phyloP scores from a whole-genome alignment of 2,329 filamentous ascomycete genomes.

The Talaromyces verruculosus region DNA sequence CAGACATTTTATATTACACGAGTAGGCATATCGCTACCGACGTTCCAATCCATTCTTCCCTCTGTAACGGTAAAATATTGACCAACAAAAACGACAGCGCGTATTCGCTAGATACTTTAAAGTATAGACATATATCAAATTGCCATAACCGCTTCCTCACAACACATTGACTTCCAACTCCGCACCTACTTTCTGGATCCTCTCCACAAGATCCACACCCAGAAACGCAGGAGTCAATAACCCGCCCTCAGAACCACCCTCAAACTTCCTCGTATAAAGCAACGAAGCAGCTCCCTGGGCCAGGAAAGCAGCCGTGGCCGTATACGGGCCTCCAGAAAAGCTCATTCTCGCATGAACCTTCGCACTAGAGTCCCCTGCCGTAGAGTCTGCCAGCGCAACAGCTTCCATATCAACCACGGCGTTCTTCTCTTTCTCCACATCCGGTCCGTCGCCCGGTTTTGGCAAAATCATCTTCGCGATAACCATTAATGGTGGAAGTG shows the following conservation, averaged over 20 bases:
- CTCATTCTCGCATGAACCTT: neutral
- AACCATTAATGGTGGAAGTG: neutral
- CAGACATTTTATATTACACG: neutral
- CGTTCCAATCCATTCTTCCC: neutral
- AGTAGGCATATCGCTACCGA: neutral
- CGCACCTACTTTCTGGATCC: neutral
- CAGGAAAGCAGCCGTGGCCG: constrained; percentile 1
- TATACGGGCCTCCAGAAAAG: neutral
- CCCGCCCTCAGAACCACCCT: neutral
- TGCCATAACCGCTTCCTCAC: neutral
- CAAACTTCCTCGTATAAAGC: neutral
- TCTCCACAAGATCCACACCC: neutral
- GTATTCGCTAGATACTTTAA: too few relatives aligned
- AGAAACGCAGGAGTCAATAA: constrained; percentile 5
- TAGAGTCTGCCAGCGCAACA: neutral
- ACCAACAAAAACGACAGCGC: neutral
- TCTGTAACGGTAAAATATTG: too few relatives aligned
- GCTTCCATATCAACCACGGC: neutral
- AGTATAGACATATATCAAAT: neutral
- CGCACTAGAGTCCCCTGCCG: neutral
- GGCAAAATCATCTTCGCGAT: neutral
- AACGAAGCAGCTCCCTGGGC: constrained; percentile 1
- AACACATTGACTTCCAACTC: neutral
- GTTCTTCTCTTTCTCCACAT: constrained; percentile 5
- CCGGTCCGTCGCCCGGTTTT: constrained; percentile 1